Percentiles rank a stretch among this genome's conserved stretches.
These are phyloP conservation scores for Hypoxylon sp. DNA, from an alignment of 2,329 filamentous ascomycete species.

Conservation along the genomic window DNA sequence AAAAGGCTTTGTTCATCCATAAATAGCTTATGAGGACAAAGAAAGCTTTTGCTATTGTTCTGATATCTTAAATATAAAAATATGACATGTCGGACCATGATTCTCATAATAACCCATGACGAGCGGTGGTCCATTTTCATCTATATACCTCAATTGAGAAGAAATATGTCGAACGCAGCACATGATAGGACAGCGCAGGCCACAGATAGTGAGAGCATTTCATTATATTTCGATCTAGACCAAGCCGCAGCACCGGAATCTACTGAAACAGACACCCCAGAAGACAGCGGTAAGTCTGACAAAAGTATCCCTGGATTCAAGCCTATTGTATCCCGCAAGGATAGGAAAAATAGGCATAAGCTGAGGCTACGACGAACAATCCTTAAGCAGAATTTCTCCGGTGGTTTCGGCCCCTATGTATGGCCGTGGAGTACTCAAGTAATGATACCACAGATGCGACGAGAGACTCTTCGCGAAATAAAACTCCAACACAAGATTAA, in stretches of 20 bases:
- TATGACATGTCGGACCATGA: not conserved
- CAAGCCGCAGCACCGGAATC: conserved; percentile 3
- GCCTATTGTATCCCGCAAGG: conserved; percentile 3
- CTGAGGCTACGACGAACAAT: not conserved
- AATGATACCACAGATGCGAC: not conserved
- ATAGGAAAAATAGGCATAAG: not conserved
- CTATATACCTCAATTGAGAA: not conserved
- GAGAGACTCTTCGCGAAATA: not conserved
- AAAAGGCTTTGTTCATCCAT: not conserved
- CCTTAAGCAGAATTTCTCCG: conserved; percentile 24
- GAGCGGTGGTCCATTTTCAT: not conserved
- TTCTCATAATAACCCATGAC: not conserved
- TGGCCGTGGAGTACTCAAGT: conserved; percentile 23
- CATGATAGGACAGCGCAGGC: not conserved
- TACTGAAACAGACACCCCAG: not conserved
- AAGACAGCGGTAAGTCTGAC: not conserved
- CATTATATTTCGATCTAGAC: conserved; percentile 34
- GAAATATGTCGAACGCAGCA: not conserved
- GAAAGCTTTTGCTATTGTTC: not conserved
- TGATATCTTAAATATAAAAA: not conserved
- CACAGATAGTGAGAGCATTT: conserved; percentile 14
- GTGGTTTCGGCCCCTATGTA: conserved; percentile 25
- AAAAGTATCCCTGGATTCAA: conserved; percentile 21
- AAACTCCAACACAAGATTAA: not conserved
- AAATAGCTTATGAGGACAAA: not conserved